Base-by-base conservation (phyloP, 2,329 filamentous ascomycete genomes). In the Elsinoe batatas region DNA sequence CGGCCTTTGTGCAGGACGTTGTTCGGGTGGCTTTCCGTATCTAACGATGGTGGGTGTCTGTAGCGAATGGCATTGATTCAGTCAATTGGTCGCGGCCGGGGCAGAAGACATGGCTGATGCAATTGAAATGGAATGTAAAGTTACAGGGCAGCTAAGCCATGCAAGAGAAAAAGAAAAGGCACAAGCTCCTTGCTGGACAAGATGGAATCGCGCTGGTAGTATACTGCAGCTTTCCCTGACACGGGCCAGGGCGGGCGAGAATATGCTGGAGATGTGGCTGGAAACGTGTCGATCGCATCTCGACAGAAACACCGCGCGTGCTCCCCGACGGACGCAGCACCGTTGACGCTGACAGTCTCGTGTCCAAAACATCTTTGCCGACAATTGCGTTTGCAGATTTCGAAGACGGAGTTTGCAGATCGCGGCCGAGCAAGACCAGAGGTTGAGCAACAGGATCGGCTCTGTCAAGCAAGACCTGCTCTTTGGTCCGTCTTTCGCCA, bases 41-140 rank as follows among this genome's bases (percentile, higher is more conserved):
- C 13, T 49, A 51, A 51, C 47, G 47, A 32, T 22, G 32, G 32
- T 51, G 47, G 18, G 3, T 20, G 32, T 38, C 47, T 51, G 47
- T 26, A 51, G 47, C 47, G 47, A 51, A 51, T 51, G 44, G 44
- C 26, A 51, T 35, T 22, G 33, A 26, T 51, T 51, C 47, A 51
- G 47, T 51, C 47, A 51, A 38, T 36, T 26, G 47, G 13, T 51
- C 47, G 38, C 22, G 47, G 47, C 32, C 32, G 18, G 32, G 12
- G n/a, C 17, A n/a, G 37, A 8, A 44, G 8, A 22, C 40, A 37
- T 51, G n/a, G 26, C 13, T 51, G 32, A 51, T 51, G 47, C 32
- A 38, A 13, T 32, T 17, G 18, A 36, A n/a, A 11, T 37, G 47
- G n/a, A 51, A 11, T 33, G 37, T 11, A 35, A 20, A 20, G 15